These are phyloP conservation scores for Liriodendron chinense DNA, from an alignment of 164 flowering plant genomes.

Conservation along the genomic window DNA sequence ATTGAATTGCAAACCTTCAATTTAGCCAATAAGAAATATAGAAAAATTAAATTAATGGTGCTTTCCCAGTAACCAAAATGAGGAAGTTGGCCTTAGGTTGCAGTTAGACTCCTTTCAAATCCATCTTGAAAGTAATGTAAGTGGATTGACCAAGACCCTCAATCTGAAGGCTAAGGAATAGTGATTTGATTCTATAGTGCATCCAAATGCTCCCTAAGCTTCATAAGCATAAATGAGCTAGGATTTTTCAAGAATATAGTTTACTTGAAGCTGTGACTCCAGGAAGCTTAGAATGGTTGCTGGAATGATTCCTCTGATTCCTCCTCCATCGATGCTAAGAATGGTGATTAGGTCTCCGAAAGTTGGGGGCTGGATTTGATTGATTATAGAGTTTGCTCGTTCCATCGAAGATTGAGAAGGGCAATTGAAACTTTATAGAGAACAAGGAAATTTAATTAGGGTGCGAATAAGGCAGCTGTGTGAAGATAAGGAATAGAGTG, in stretches of 20 bases:
- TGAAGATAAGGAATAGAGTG: neutral
- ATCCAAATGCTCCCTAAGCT: no score
- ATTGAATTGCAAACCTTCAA: no score
- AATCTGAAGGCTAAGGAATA: neutral
- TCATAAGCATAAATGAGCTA: neutral
- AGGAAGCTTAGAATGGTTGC: constrained; percentile 29
- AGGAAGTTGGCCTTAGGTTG: no score
- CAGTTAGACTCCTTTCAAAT: no score
- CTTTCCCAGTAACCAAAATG: no score
- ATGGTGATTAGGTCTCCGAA: constrained; percentile 29
- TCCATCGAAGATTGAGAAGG: neutral
- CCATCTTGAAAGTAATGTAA: neutral
- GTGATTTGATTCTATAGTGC: neutral
- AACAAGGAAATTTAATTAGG: neutral
- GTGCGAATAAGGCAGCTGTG: neutral
- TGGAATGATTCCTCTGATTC: constrained; percentile 37
- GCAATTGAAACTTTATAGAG: no score
- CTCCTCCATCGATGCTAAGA: constrained; percentile 45
- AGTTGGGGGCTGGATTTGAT: constrained; percentile 25
- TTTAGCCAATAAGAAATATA: no score
- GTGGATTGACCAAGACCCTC: no score
- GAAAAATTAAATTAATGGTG: no score
- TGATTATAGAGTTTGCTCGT: neutral
- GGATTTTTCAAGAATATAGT: neutral
- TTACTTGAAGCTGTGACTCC: constrained; percentile 33